These are phyloP conservation scores for Lumnitzera racemosa DNA, from an alignment of 345 rosid species.

Conservation along the genomic window DNA sequence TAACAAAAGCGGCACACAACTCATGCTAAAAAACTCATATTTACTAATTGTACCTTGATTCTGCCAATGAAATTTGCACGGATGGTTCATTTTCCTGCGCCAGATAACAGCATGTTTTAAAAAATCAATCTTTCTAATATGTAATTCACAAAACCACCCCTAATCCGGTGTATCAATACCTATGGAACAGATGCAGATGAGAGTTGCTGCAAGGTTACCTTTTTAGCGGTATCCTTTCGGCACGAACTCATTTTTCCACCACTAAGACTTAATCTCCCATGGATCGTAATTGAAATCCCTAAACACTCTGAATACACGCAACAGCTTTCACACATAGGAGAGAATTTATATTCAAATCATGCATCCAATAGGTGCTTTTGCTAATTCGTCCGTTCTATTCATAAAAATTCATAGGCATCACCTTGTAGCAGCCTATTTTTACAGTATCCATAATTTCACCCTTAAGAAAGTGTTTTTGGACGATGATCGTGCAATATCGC, in stretches of 20 bases:
- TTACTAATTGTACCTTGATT: too few relatives aligned
- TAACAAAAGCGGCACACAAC: too few relatives aligned
- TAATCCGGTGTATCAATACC: slow-evolving; percentile 20
- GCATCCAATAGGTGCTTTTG: too few relatives aligned
- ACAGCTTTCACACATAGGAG: neutral
- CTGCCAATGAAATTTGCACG: too few relatives aligned
- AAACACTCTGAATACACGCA: slow-evolving; percentile 44
- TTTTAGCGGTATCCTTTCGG: slow-evolving; percentile 12
- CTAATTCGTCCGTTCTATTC: too few relatives aligned
- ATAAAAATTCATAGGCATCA: neutral
- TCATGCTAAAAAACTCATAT: too few relatives aligned
- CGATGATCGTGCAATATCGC: slow-evolving; percentile 32
- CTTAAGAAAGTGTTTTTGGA: slow-evolving; percentile 60
- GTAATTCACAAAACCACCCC: neutral
- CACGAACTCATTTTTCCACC: slow-evolving; percentile 18
- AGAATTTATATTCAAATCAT: neutral
- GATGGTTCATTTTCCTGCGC: too few relatives aligned
- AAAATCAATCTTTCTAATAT: neutral
- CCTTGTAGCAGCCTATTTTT: too few relatives aligned
- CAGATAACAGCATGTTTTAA: neutral
- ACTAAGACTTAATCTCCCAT: slow-evolving; percentile 41
- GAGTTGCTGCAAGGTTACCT: slow-evolving; percentile 57
- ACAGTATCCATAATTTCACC: slow-evolving; percentile 14
- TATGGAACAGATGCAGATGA: slow-evolving; percentile 67
- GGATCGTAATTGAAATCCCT: slow-evolving; percentile 46